phyloP scores from a whole-genome alignment of 257 asterid genomes.

The Leonotis leonurus region DNA sequence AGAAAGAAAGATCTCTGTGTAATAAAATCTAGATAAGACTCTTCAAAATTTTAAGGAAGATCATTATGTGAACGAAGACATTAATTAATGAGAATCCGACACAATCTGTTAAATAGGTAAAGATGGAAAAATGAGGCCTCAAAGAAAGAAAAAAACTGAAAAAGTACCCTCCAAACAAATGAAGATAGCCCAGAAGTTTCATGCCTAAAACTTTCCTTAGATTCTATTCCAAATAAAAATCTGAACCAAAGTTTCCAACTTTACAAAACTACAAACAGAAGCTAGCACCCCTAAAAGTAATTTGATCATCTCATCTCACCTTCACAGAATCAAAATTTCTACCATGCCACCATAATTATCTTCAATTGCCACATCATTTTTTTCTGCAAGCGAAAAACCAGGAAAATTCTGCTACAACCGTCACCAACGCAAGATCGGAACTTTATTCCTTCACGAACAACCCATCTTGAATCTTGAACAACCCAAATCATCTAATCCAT shows the following conservation, averaged over 20 bases:
- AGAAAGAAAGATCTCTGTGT: not conserved
- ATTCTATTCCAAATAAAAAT: no score
- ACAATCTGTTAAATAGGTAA: no score
- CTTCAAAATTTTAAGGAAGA: constrained; percentile 7
- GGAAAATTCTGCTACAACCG: no score
- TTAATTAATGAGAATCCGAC: no score
- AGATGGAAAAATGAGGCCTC: not conserved
- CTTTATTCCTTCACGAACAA: not conserved
- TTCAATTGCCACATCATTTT: constrained; percentile 25
- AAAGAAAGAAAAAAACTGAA: not conserved
- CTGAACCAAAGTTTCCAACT: constrained; percentile 19
- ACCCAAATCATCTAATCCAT: constrained; percentile 12
- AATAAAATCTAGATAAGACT: no score
- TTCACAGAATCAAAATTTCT: constrained; percentile 18
- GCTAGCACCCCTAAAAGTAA: constrained; percentile 4
- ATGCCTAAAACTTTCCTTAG: constrained; percentile 10
- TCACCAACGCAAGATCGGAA: constrained; percentile 26
- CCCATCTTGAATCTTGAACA: constrained; percentile 19
- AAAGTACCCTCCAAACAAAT: not conserved
- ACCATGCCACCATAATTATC: constrained; percentile 22
- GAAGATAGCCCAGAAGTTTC: constrained; percentile 4
- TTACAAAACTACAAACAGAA: constrained; percentile 23
- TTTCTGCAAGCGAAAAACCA: constrained; percentile 16
- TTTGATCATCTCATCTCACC: constrained; percentile 43
- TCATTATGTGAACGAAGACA: not conserved